phyloP scores from a whole-genome alignment of 2,329 filamentous ascomycete species.

The Monilinia aucupariae region DNA sequence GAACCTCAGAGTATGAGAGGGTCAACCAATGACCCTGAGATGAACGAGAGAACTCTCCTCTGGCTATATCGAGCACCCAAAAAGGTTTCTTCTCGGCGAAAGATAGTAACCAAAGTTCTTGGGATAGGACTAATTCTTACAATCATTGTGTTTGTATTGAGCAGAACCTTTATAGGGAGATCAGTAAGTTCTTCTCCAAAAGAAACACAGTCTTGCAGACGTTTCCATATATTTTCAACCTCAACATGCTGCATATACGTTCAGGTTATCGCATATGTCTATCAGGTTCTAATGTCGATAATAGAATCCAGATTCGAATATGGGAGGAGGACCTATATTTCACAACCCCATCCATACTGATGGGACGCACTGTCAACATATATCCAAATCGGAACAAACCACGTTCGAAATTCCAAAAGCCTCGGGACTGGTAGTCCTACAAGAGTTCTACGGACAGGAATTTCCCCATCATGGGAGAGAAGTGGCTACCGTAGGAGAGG shows the following conservation, averaged over 20 bases:
- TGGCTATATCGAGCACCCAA: slow-evolving; percentile 15
- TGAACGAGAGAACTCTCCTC: slow-evolving; percentile 27
- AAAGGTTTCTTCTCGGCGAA: slow-evolving; percentile 13
- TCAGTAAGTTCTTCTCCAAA: background rate
- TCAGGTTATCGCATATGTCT: background rate
- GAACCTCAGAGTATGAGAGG: slow-evolving; percentile 32
- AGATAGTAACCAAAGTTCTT: slow-evolving; percentile 19
- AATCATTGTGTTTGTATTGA: background rate
- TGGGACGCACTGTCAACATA: slow-evolving; percentile 26
- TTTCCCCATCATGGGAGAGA: background rate
- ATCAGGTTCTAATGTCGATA: background rate
- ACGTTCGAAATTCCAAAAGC: slow-evolving; percentile 26
- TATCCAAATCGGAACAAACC: slow-evolving; percentile 20
- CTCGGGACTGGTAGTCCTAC: slow-evolving; percentile 24
- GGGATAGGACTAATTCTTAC: slow-evolving; percentile 24
- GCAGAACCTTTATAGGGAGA: background rate
- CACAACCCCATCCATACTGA: slow-evolving; percentile 18
- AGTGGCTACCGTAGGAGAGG: slow-evolving; percentile 28
- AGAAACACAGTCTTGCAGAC: background rate
- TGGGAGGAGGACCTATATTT: background rate
- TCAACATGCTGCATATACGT: too few relatives aligned
- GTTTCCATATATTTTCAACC: background rate
- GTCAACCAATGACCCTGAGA: slow-evolving; percentile 20
- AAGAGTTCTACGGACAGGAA: slow-evolving; percentile 23
- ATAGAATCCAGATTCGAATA: background rate